Base-by-base conservation (phyloP, 805 yeast genomes). In the Huiozyma naganishii region DNA sequence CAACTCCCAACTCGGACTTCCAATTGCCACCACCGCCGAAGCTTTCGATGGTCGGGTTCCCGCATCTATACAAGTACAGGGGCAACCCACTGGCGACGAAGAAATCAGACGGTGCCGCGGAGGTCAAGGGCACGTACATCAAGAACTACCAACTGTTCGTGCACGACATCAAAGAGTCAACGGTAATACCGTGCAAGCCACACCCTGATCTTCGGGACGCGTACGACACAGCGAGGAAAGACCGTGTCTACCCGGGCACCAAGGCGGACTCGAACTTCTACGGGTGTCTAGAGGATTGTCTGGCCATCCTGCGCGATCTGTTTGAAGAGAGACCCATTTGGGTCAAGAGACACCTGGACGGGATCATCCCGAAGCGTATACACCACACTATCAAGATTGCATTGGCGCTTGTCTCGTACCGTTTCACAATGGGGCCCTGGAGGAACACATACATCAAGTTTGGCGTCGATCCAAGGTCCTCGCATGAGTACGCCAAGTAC, bases 341-440 rank as follows among this genome's bases (percentile, higher is more conserved):
- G 95, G 73, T 89, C 1, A 72, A 96, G 44, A 74, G 83, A 49
- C 94, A 84, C 50, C 58, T 89, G 23, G 69, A 67, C 44, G 68
- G 71, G 6, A 66, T 79, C 41, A 66, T 79, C 3, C 81, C 85
- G 0, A 56, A 59, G 23, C 48, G 68, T 53, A 46, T 59, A 7
- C 62, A 60, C 36, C 60, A 57, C 33, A 55, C 77, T 55, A 49
- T 90, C 37, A 79, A 83, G 52, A 79, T 74, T 49, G 94, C 96
- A 0, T 61, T 92, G 41, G 95, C 97, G 0, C 81, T 84, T 58
- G 83, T 87, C 0, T 74, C 95, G 0, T 92, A 79, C 58, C 73
- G 86, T 36, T 83, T 79, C 58, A 77, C 83, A 33, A 83, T 83
- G 55, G 98, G 98, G 0, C 98, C 97, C 0, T 92, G 95, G 95